Base-by-base conservation (phyloP, 306 rosid genomes). In the Trichosanthes cucumerina region DNA sequence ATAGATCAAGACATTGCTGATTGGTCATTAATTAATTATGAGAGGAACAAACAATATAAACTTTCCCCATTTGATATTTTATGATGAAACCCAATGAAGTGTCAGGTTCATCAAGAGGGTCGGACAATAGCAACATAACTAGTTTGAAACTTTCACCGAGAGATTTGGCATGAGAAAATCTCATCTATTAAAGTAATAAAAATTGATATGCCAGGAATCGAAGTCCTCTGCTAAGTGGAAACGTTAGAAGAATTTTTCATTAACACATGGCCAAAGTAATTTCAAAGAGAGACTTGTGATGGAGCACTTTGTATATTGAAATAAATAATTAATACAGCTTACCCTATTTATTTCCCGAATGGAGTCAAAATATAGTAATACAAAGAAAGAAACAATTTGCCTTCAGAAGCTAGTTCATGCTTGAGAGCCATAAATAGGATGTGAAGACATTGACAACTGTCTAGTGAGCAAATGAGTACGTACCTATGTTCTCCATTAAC, bases 401-500 rank as follows among this genome's bases (percentile, higher is more conserved):
- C n/a, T 24, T 59, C 4, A 26, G 65, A 59, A 59, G 36, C 36
- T 28, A 46, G 52, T 71, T 26, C 14, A 71, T 4, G 23, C 13
- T 21, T 24, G 6, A 71, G 58, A 26, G 15, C 13, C 39, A 46
- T 47, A 7, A 24, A 15, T 26, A 72, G 59, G 18, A 73, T 9
- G 75, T 39, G 77, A 47, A 72, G 38, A 49, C 13, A 28, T 19
- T 49, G 23, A 49, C 10, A 3, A 16, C 44, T 49, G 44, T 15
- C 18, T 41, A 41, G 9, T 64, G 49, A 82, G 75, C 7, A 65
- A 44, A 62, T 72, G 83, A 80, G 75, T 23, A 76, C 89, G 82
- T 88, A 92, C 99, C 98, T 91, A 95, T 90, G 85, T 89, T 95
- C 86, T 95, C 99, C 90, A 95, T 84, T 81, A 95, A 79, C 81